These are phyloP conservation scores for Immersiella caudata DNA, from an alignment of 495 filamentous ascomycete genomes.

Conservation along the genomic window DNA sequence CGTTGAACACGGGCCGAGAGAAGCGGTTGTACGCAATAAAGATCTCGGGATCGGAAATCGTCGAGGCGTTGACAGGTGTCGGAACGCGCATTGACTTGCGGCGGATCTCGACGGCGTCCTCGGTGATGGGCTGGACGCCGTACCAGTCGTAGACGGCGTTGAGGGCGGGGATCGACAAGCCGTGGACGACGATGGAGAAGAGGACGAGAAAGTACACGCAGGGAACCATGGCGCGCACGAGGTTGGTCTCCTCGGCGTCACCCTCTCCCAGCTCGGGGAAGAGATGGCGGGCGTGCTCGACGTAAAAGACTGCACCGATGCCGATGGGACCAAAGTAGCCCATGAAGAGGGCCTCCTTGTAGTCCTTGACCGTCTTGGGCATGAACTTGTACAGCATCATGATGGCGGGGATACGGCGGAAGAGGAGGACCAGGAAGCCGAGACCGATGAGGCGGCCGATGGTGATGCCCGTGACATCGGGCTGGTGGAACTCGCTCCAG, in stretches of 20 bases:
- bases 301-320: slow-evolving; percentile 83
- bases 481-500: slow-evolving; percentile 58
- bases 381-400: slow-evolving; percentile 62
- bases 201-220: slow-evolving; percentile 63
- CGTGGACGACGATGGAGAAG: slow-evolving; percentile 61
- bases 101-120: slow-evolving; percentile 55
- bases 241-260: slow-evolving; percentile 43
- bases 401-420: slow-evolving; percentile 52
- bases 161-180: slow-evolving; percentile 58
- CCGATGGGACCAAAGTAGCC: slow-evolving; percentile 93
- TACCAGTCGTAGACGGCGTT: slow-evolving; percentile 50
- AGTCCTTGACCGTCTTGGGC: slow-evolving; percentile 60
- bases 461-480: slow-evolving; percentile 43
- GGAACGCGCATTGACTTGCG: slow-evolving; percentile 54
- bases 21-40: slow-evolving; percentile 62
- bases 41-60: slow-evolving; percentile 38
- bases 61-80: slow-evolving; percentile 56
- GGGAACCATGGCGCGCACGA: slow-evolving; percentile 54
- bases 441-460: slow-evolving; percentile 64
- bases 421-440: slow-evolving; percentile 73
- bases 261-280: slow-evolving; percentile 55
- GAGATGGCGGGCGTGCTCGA: slow-evolving; percentile 61
- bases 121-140: slow-evolving; percentile 51
- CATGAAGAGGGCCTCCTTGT: slow-evolving; percentile 71
- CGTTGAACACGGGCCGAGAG: slow-evolving; percentile 44